Evolutionary conservation across 495 filamentous ascomycete species (phyloP).

Genomic region (Penicillium turbatum): DNA sequence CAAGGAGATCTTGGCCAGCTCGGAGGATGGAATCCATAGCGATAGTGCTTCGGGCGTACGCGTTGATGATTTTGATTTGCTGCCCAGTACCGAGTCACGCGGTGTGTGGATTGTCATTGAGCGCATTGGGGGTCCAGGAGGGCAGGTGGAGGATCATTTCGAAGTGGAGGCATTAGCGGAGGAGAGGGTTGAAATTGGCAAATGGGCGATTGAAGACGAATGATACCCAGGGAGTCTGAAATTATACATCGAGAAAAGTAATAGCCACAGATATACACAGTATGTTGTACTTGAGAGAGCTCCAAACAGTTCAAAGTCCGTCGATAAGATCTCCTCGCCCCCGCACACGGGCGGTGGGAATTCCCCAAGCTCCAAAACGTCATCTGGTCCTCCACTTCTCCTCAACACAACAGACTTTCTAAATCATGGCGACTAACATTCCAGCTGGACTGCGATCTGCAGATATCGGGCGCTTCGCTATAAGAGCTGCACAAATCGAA

Average conservation of each 20-base stretch:
- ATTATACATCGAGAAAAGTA: not conserved
- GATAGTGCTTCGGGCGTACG: slow-evolving; percentile 66
- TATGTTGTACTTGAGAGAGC: too few relatives aligned
- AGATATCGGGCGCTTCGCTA: slow-evolving; percentile 74
- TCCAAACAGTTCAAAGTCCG: not conserved
- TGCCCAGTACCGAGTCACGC: slow-evolving; percentile 46
- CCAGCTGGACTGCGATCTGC: slow-evolving; percentile 70
- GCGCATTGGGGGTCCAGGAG: slow-evolving; percentile 54
- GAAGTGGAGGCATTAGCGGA: slow-evolving; percentile 69
- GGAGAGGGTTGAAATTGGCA: slow-evolving; percentile 56
- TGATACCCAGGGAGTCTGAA: slow-evolving; percentile 14
- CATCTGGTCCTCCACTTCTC: slow-evolving; percentile 16
- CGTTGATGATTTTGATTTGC: slow-evolving; percentile 66
- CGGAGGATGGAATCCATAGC: slow-evolving; percentile 60
- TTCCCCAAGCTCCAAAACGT: slow-evolving; percentile 22
- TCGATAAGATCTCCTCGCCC: slow-evolving; percentile 13
- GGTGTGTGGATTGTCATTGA: slow-evolving; percentile 78
- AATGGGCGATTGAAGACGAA: slow-evolving; percentile 45
- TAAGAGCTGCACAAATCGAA: slow-evolving; percentile 80
- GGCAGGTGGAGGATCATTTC: slow-evolving; percentile 51
- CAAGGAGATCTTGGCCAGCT: slow-evolving; percentile 54
- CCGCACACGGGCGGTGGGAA: slow-evolving; percentile 31
- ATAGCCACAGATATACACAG: not conserved
- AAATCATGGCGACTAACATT: slow-evolving; percentile 64
- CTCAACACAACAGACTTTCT: not conserved